These are phyloP conservation scores for Solanum chilense DNA, from an alignment of 257 asterid species.

Conservation along the genomic window DNA sequence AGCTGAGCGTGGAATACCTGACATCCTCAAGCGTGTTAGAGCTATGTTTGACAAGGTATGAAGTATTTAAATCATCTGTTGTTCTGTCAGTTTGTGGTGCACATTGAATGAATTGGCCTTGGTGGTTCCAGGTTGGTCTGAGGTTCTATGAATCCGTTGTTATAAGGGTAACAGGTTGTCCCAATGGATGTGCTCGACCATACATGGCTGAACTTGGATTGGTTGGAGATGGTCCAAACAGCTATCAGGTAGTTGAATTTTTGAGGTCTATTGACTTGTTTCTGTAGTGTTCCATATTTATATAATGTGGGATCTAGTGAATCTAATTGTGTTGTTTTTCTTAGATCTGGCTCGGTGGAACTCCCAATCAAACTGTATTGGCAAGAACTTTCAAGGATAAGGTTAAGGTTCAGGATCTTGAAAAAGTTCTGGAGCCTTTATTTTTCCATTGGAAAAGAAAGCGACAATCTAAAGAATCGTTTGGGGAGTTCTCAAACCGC, in stretches of 20 bases:
- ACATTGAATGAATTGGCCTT: not conserved
- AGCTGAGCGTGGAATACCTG: constrained; percentile 99
- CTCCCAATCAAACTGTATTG: constrained; percentile 69
- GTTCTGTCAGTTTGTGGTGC: not conserved
- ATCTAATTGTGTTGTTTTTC: not conserved
- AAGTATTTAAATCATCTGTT: not conserved
- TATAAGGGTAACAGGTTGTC: constrained; percentile 94
- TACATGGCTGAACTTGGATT: constrained; percentile 99
- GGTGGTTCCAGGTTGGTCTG: constrained; percentile 72
- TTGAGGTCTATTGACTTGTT: not conserved
- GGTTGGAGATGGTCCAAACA: constrained; percentile 94
- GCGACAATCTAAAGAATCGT: constrained; percentile 68
- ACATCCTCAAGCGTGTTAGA: constrained; percentile 78
- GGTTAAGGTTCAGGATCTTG: constrained; percentile 86
- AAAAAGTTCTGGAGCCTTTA: constrained; percentile 85
- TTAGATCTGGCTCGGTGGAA: constrained; percentile 97
- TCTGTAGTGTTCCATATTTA: not conserved
- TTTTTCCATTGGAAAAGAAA: constrained; percentile 85
- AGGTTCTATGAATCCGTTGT: constrained; percentile 75
- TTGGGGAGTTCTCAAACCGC: constrained; percentile 85
- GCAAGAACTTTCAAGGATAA: constrained; percentile 70
- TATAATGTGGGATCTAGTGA: not conserved
- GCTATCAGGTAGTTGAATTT: constrained; percentile 61
- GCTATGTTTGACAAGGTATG: constrained; percentile 75
- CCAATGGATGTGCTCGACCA: constrained; percentile 98